Percentiles rank a stretch among this genome's conserved stretches.
Evolutionary conservation across 768 basidiomycete species (phyloP).

Genomic region (Pleurotus pulmonarius): DNA sequence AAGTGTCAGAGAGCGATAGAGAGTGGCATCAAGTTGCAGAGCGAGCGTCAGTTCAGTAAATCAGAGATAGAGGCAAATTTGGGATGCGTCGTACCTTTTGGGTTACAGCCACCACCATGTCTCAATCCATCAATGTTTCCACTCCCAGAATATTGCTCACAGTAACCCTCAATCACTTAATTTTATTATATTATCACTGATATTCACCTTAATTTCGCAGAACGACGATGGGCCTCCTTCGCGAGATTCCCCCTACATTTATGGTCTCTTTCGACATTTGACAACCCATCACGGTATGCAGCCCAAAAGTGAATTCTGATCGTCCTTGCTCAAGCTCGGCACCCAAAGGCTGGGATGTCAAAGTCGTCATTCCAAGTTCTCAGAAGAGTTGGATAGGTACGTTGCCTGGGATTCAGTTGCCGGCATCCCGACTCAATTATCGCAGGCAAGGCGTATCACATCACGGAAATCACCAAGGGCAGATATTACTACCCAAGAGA

Average conservation of each 20-base stretch:
- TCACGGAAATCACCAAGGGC: slow-evolving; percentile 68
- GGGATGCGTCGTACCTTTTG: not conserved
- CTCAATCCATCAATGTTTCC: slow-evolving; percentile 5
- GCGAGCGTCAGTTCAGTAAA: not conserved
- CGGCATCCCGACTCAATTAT: not conserved
- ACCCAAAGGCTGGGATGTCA: slow-evolving; percentile 67
- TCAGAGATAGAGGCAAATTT: not conserved
- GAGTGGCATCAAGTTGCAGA: not conserved
- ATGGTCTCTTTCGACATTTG: slow-evolving; percentile 64
- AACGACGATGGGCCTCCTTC: slow-evolving; percentile 86
- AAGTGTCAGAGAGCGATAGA: not conserved
- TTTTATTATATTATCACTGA: not conserved
- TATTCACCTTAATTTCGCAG: slow-evolving; percentile 26
- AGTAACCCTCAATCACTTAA: slow-evolving; percentile 16
- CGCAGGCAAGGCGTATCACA: slow-evolving; percentile 77
- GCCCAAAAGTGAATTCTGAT: slow-evolving; percentile 36
- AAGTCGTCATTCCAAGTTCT: slow-evolving; percentile 73
- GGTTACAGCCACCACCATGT: slow-evolving; percentile 4
- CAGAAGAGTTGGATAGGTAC: slow-evolving; percentile 89
- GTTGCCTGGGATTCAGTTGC: slow-evolving; percentile 12
- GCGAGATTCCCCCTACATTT: slow-evolving; percentile 69
- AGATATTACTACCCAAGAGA: slow-evolving; percentile 72
- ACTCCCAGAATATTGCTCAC: slow-evolving; percentile 37
- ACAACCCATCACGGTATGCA: slow-evolving; percentile 55
- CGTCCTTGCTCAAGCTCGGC: no score